Percentiles rank a stretch among this genome's conserved stretches.
These are phyloP conservation scores for Solanum chiquidenum DNA, from an alignment of 257 asterid species.

Conservation along the genomic window DNA sequence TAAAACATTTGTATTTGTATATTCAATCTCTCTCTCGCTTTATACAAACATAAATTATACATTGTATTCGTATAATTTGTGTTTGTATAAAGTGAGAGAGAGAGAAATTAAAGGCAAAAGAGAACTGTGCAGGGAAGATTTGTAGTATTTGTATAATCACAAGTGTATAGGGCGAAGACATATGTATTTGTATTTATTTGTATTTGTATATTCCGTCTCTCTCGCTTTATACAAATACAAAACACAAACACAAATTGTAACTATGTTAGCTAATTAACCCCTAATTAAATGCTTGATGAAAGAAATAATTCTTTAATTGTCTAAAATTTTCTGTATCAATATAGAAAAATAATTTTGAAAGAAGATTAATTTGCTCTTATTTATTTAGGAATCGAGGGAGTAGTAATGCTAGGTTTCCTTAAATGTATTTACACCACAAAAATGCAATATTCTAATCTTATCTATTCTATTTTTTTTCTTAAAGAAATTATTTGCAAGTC, in stretches of 20 bases:
- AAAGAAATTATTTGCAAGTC: not conserved
- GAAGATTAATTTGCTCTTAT: not conserved
- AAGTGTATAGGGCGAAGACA: not conserved
- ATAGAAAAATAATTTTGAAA: not conserved
- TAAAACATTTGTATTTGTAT: too few species aligned
- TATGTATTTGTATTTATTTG: not conserved
- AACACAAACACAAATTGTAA: too few species aligned
- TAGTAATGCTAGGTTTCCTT: not conserved
- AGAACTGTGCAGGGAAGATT: not conserved
- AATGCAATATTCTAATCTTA: not conserved
- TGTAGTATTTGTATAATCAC: not conserved
- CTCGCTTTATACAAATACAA: not conserved
- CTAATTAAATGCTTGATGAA: not conserved
- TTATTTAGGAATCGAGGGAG: not conserved
- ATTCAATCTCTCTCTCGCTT: not conserved
- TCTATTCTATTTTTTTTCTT: not conserved
- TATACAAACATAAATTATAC: too few species aligned
- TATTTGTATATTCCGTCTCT: not conserved
- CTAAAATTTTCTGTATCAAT: not conserved
- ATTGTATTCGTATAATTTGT: too few species aligned
- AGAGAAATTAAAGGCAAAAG: not conserved
- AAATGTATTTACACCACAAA: not conserved
- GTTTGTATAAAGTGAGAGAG: not conserved
- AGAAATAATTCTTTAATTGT: not conserved
- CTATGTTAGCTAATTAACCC: not conserved